Evolutionary conservation across 1,284 basidiomycete genomes (phyloP), one percentile per base, ranked within the genome.

Genomic region (Sporisorium scitamineum): DNA sequence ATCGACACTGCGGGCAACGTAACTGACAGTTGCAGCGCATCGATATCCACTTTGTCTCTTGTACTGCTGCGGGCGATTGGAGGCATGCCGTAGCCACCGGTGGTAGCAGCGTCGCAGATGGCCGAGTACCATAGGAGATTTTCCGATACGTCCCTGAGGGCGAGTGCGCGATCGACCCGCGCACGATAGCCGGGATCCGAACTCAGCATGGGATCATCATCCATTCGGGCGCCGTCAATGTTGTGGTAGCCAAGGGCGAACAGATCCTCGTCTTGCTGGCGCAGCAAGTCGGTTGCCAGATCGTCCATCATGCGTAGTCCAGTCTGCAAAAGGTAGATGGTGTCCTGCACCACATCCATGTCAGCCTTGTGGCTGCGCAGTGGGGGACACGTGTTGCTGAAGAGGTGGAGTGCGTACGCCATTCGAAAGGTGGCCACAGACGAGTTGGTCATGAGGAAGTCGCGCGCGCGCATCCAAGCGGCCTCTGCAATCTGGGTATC

Each of bases 241-340:
- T 57, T 53, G 56, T 66, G 56, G 41, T 63, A 74, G 42, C 71
- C 71, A 18, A 74, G 39, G 13, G 62, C 60, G 29, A 65, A 70
- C 29, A 74, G 67, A 5, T 66, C 60, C 20, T 74, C 71, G 18
- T 66, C 58, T 32, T 74, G 71, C 37, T 74, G 71, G 10, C 71
- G 54, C 44, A 69, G 26, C 39, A 74, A 45, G n/a, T 74, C 67
- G 13, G 71, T 66, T 5, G 71, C 61, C n/a, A 74, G 53, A 16
- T 74, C 66, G 60, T 74, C 71, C 62, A 74, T 67, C 71, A 74
- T 70, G 27, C 62, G 61, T 14, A 74, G 71, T 4, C 66, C 71
- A 42, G 66, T 74, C 44, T 70, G 66, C 24, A 74, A 34, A 5
- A 20, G 56, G 53, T 53, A 74, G 26, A 70, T 34, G 27, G 59